phyloP scores from a whole-genome alignment of 1,284 basidiomycete genomes.

The Stereum hirsutum region DNA sequence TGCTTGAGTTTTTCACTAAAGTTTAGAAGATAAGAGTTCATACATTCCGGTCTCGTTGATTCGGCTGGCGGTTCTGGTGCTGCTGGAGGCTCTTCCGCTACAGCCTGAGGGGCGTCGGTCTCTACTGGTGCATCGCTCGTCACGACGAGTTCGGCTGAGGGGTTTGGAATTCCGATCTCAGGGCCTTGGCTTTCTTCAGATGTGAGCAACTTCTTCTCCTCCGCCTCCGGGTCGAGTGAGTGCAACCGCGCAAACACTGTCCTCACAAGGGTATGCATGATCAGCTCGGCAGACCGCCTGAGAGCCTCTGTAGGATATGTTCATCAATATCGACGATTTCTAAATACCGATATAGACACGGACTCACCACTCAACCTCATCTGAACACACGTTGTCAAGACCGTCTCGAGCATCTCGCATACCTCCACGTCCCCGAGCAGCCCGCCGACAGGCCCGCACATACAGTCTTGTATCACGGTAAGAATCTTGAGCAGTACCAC shows the following conservation, averaged over 20 bases:
- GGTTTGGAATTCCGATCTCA: constrained; percentile 55
- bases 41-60: not conserved
- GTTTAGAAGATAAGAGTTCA: not conserved
- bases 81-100: not conserved
- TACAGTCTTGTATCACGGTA: constrained; percentile 81
- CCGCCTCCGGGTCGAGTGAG: constrained; percentile 50
- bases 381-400: constrained; percentile 94
- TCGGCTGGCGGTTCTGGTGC: not conserved
- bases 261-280: constrained; percentile 84
- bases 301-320: constrained; percentile 61
- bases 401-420: constrained; percentile 98
- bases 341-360: not conserved
- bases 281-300: constrained; percentile 88
- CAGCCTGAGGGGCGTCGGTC: not conserved
- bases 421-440: constrained; percentile 87
- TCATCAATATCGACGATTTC: constrained; percentile 7
- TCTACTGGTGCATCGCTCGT: not conserved
- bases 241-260: constrained; percentile 75
- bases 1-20: constrained; percentile 1
- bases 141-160: constrained; percentile 25
- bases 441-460: constrained; percentile 59
- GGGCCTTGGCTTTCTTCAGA: constrained; percentile 32
- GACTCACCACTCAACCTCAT: constrained; percentile 86
- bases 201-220: constrained; percentile 54
- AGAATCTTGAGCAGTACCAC: constrained; percentile 91